Base-by-base conservation (phyloP, 768 basidiomycete species). In the Sporobolomyces pararoseus region DNA sequence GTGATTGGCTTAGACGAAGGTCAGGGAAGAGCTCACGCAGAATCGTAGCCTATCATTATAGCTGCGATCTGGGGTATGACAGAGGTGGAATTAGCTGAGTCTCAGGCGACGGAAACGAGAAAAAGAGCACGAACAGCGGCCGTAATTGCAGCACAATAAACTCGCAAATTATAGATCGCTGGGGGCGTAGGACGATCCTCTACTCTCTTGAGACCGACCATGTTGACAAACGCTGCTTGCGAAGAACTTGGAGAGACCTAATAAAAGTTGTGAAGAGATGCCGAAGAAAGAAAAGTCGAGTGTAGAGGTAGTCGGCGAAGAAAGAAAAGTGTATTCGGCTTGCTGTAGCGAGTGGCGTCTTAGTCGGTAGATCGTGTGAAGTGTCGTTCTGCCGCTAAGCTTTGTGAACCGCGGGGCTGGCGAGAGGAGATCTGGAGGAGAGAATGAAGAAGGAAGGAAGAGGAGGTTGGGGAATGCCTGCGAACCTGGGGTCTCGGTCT, bases 21-120 rank as follows among this genome's bases (percentile, higher is more conserved):
- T 50, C 49, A 7, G 49, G 23, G 27, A 42, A 10, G 7, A 37
- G 19, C 68, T 58, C 27, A 59, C 49, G 58, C 58, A 10, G 58
- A 60, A 34, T 60, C 63, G 46, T 67, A 58, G 4, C 69, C 73
- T 31, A 74, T 73, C 69, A 74, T 74, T 35, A 74, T 57, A 23
- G 73, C 73, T 19, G 72, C 67, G 23, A 47, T 54, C 63, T n/a
- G n/a, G n/a, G n/a, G n/a, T 53, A 47, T 23, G 21, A 13, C 46
- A 6, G 46, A 23, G 21, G 21, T n/a, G 46, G 23, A 23, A 21
- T 14, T 21, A 23, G 46, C 17, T 17, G 17, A 42, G 39, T 9
- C 10, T 42, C 39, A 42, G 39, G 39, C 17, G 39, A 31, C 32
- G 35, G 29, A 19, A 51, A 23, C 16, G 46, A 32, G 32, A 17